Conservation (phyloP, 805 yeast species). For the Sporopachydermia quercuum region DNA sequence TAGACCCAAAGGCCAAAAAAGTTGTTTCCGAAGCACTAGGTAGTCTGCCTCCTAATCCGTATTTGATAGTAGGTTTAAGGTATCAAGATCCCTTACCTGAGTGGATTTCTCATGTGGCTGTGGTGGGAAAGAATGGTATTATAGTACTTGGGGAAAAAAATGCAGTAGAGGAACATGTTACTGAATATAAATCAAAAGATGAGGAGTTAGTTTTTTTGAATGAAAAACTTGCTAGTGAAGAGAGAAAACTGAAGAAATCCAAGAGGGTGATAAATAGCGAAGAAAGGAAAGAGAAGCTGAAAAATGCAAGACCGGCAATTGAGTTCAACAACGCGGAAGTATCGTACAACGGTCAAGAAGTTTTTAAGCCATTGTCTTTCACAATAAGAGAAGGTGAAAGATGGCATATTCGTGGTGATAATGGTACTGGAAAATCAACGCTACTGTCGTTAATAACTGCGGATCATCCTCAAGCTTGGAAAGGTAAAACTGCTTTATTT, state of each 20-base stretch:
- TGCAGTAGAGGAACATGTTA: constrained; percentile 14
- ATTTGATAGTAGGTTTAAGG: constrained; percentile 62
- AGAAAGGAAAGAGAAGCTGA: neutral
- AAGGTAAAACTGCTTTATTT: constrained; percentile 42
- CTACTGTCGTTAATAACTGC: constrained; percentile 71
- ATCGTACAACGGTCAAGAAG: constrained; percentile 44
- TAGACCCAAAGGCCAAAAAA: constrained; percentile 60
- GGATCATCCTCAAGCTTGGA: constrained; percentile 97
- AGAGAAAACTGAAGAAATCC: constrained; percentile 2
- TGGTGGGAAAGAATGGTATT: constrained; percentile 43
- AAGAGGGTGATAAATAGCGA: neutral
- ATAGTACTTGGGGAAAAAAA: constrained; percentile 30
- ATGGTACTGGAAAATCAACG: constrained; percentile 92
- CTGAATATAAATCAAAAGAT: constrained; percentile 11
- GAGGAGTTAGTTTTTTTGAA: constrained; percentile 5
- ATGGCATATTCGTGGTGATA: constrained; percentile 83
- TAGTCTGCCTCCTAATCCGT: constrained; percentile 29
- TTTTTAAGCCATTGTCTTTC: constrained; percentile 53
- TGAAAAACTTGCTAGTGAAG: constrained; percentile 5
- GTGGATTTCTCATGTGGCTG: constrained; percentile 66
- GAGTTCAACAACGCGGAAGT: constrained; percentile 52
- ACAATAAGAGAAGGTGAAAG: constrained; percentile 52
- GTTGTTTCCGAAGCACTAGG: constrained; percentile 42
- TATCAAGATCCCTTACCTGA: constrained; percentile 60
- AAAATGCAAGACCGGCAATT: constrained; percentile 18